phyloP scores from a whole-genome alignment of 2,329 filamentous ascomycete species.

The Penicillium sp. region DNA sequence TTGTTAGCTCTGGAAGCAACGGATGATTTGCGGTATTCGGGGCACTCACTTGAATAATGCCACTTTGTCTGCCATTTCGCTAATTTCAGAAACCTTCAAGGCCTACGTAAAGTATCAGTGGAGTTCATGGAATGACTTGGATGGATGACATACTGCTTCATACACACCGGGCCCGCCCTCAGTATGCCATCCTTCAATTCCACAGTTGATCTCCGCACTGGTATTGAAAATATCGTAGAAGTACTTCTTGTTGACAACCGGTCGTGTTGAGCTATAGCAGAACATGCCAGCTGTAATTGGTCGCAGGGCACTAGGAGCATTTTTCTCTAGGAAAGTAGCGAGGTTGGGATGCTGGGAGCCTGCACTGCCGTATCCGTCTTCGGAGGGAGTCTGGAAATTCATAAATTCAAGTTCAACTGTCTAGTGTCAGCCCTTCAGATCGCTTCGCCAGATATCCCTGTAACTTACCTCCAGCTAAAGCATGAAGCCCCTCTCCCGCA shows the following conservation, averaged over 20 bases:
- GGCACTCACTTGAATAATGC: slow-evolving; percentile 74
- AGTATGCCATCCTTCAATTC: slow-evolving; percentile 90
- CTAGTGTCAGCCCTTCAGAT: slow-evolving; percentile 1
- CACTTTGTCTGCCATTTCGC: slow-evolving; percentile 84
- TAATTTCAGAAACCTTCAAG: slow-evolving; percentile 81
- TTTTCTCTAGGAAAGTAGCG: slow-evolving; percentile 69
- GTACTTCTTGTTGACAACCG: slow-evolving; percentile 84
- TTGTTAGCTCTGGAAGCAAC: slow-evolving; percentile 3
- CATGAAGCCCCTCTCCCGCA: slow-evolving; percentile 65
- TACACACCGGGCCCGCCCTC: slow-evolving; percentile 90
- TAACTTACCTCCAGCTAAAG: slow-evolving; percentile 78
- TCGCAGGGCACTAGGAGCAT: slow-evolving; percentile 69
- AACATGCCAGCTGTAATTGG: slow-evolving; percentile 92
- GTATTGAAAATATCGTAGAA: slow-evolving; percentile 83
- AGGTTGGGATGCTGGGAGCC: slow-evolving; percentile 78
- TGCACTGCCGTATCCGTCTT: slow-evolving; percentile 52
- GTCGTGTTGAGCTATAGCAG: slow-evolving; percentile 81
- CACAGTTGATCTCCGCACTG: slow-evolving; percentile 72
- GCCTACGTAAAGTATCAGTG: slow-evolving; percentile 45
- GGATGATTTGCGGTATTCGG: neutral
- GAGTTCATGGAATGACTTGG: neutral
- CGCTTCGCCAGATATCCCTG: neutral
- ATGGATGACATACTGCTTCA: slow-evolving; percentile 63
- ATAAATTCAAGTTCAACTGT: slow-evolving; percentile 85
- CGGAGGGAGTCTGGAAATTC: slow-evolving; percentile 31